phyloP scores from a whole-genome alignment of 2,329 filamentous ascomycete species.

The Diatrype stigma region DNA sequence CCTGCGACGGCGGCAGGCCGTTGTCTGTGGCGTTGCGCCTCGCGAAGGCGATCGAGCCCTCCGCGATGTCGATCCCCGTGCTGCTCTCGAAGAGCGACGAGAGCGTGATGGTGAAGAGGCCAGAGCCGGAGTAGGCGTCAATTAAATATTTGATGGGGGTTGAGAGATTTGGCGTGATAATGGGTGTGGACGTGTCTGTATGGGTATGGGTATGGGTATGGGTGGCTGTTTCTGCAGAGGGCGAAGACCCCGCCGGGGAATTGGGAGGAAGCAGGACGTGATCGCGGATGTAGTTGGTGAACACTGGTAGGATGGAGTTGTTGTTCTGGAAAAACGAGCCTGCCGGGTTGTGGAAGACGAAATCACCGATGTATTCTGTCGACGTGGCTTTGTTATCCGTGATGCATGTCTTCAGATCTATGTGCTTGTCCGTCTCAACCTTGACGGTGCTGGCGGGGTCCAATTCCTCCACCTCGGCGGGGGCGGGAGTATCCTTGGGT shows the following conservation, averaged over 20 bases:
- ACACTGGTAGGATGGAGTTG: slow-evolving; percentile 87
- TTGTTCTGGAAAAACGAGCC: slow-evolving; percentile 99
- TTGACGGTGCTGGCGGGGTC: slow-evolving; percentile 39
- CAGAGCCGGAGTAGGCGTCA: slow-evolving; percentile 95
- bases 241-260: no score
- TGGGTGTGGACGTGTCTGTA: slow-evolving; percentile 32
- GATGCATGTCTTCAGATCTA: slow-evolving; percentile 82
- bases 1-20: slow-evolving; percentile 60
- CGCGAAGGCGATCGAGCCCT: slow-evolving; percentile 73
- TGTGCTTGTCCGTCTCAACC: slow-evolving; percentile 55
- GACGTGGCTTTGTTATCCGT: slow-evolving; percentile 79
- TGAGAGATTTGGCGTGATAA: slow-evolving; percentile 26
- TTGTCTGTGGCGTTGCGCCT: slow-evolving; percentile 76
- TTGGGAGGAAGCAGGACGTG: slow-evolving; percentile 51
- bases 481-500: slow-evolving; percentile 38
- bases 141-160: slow-evolving; percentile 76
- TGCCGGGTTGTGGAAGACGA: slow-evolving; percentile 84
- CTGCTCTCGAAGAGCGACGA: slow-evolving; percentile 78
- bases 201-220: slow-evolving; percentile 34
- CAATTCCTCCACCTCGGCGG: slow-evolving; percentile 12
- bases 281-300: slow-evolving; percentile 82
- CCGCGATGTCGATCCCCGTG: slow-evolving; percentile 86
- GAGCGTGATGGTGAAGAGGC: slow-evolving; percentile 94
- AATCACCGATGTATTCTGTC: slow-evolving; percentile 83
- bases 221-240: no score